Base-by-base conservation (phyloP, 352 stramenopile species). In the Globisporangium camurandrum region DNA sequence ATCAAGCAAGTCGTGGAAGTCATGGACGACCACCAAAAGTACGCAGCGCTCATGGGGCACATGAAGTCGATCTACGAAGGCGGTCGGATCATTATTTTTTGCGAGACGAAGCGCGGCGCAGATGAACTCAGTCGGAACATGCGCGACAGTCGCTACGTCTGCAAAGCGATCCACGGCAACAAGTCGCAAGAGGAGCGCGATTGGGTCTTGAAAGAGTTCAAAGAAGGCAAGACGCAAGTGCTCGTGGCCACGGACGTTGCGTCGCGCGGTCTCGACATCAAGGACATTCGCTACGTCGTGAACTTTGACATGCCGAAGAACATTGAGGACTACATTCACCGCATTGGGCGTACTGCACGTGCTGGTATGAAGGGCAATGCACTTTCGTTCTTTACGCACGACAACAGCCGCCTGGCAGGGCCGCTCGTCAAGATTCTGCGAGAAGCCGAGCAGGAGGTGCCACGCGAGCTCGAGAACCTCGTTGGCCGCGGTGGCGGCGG, bases 271-370 rank as follows among this genome's bases (percentile, higher is more conserved):
- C 69, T 99, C 23, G 97, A 99, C 71, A 97, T 99, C 52, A 98
- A 99, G 78, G 95, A 99, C 60, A 98, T 99, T 59, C 79, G 84
- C 46, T 98, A 98, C 67, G 97, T 99, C 16, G 95, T 99, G 46
- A 99, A 99, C 75, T 99, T 98, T 62, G 95, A 99, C 68, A 98
- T 99, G 68, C 95, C 97, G 38, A 97, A 97, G 58, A 98, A 98
- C 66, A 96, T 98, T 46, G 97, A 99, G 60, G 93, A 96, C 64
- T 99, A 99, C 71, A 95, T 99, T 47, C 95, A 99, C 64, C 85
- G 96, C 54, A 98, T 99, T 55, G 96, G 97, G 58, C 93, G 97
- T 89, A 99, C 96, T 10, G 97, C 95, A n/a, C 93, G 97, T 74
- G 96, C 93, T 41, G 95, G 94, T 16, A 95, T 96, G 48, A 98